Percentiles rank a stretch among this genome's conserved stretches.
These are phyloP conservation scores for Daedalea quercina DNA, from an alignment of 768 basidiomycete genomes.

Conservation along the genomic window DNA sequence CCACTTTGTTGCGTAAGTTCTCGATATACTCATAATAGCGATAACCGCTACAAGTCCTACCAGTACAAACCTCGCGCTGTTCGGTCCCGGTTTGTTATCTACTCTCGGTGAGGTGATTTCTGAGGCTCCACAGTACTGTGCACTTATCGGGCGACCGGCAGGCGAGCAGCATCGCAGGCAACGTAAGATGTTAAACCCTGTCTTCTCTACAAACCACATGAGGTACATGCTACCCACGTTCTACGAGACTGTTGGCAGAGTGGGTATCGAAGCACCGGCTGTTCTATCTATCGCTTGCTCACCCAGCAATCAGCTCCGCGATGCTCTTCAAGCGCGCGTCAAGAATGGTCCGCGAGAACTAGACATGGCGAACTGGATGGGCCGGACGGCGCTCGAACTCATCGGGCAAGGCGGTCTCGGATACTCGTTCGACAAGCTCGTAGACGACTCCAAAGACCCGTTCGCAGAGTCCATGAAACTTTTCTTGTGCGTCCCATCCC, in stretches of 20 bases:
- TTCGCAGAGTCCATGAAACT: slow-evolving; percentile 5
- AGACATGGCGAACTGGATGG: slow-evolving; percentile 22
- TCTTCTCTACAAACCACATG: slow-evolving; percentile 16
- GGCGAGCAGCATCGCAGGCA: slow-evolving; percentile 6
- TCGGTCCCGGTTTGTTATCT: slow-evolving; percentile 4
- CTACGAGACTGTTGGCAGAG: slow-evolving; percentile 3
- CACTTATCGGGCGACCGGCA: no score
- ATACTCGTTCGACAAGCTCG: slow-evolving; percentile 30
- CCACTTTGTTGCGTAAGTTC: slow-evolving; percentile 31
- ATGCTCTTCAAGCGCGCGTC: slow-evolving; percentile 7
- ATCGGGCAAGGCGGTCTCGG: slow-evolving; percentile 45
- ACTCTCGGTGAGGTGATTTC: slow-evolving; percentile 8
- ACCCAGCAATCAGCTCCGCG: slow-evolving; percentile 1
- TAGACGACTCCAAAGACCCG: slow-evolving; percentile 18
- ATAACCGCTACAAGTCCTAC: no score
- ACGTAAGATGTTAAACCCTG: slow-evolving; percentile 23
- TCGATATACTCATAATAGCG: background rate
- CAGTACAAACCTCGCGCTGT: no score
- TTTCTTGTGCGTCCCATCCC: background rate
- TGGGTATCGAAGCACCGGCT: no score
- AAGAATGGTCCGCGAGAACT: slow-evolving; percentile 6
- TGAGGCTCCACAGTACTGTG: no score
- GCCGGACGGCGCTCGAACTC: slow-evolving; percentile 24
- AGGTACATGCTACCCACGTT: slow-evolving; percentile 12
- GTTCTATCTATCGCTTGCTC: no score